Percentiles rank a stretch among this genome's conserved stretches.
phyloP scores from a whole-genome alignment of 345 rosid species.

The Eucalyptus globulus region DNA sequence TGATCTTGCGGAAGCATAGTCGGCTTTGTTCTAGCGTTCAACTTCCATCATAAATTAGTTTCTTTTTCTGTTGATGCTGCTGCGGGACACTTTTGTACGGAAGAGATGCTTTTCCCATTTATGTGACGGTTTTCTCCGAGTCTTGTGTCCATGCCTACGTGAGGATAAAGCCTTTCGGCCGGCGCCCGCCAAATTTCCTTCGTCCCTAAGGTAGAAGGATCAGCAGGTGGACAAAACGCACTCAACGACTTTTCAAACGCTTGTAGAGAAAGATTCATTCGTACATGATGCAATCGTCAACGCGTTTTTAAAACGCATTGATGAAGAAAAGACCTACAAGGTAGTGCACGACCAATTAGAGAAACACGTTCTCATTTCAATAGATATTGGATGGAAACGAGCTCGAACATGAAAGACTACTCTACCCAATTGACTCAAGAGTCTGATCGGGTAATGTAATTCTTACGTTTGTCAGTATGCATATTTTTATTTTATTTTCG shows the following conservation, averaged over 20 bases:
- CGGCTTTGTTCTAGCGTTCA: background rate
- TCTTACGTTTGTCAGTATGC: background rate
- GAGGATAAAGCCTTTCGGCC: background rate
- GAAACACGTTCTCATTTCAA: background rate
- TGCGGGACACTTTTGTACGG: background rate
- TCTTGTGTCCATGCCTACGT: background rate
- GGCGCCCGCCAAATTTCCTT: background rate
- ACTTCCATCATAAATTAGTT: background rate
- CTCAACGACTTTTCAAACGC: background rate
- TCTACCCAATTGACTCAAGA: background rate
- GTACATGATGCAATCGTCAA: background rate
- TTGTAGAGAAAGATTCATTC: background rate
- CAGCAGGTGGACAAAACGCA: background rate
- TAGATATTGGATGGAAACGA: background rate
- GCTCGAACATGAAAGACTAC: rapidly evolving
- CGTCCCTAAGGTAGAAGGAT: background rate
- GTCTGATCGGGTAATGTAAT: background rate
- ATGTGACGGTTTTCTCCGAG: background rate
- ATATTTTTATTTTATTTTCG: background rate
- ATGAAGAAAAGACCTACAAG: background rate
- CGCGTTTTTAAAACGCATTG: background rate
- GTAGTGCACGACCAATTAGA: background rate
- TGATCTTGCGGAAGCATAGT: background rate
- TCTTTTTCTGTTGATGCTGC: background rate
- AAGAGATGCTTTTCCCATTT: background rate